Evolutionary conservation across 2,329 filamentous ascomycete species (phyloP).

Genomic region (Teratosphaeria epicoccoides): DNA sequence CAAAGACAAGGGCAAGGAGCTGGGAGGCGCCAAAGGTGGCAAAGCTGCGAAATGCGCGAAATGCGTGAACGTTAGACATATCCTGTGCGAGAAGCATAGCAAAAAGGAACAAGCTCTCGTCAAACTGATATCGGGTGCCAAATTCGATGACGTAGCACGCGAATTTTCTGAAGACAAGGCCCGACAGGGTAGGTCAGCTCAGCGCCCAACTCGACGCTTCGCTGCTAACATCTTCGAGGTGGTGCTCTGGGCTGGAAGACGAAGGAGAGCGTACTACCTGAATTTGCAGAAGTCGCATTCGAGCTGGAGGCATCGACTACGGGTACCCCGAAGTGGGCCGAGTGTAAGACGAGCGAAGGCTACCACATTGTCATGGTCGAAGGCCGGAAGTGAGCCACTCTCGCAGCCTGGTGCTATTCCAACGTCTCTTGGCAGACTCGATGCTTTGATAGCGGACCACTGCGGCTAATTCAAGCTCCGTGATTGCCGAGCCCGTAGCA

Average conservation of each 20-base stretch:
- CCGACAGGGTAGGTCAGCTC: conserved; percentile 27
- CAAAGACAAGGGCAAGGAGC: conserved; percentile 18
- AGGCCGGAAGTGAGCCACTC: conserved; percentile 43
- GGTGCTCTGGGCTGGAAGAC: conserved; percentile 64
- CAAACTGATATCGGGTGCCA: conserved; percentile 55
- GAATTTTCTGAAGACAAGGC: conserved; percentile 71
- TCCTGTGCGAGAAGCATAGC: conserved; percentile 65
- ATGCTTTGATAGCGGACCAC: too few species aligned
- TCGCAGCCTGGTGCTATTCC: neutral
- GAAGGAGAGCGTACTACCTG: conserved; percentile 54
- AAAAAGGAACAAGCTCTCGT: conserved; percentile 67
- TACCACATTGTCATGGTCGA: conserved; percentile 77
- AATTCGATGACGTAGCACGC: conserved; percentile 65
- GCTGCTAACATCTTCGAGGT: conserved; percentile 35
- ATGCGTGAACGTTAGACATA: conserved; percentile 64
- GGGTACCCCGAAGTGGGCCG: conserved; percentile 52
- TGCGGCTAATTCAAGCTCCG: too few species aligned
- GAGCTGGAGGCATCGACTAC: conserved; percentile 57
- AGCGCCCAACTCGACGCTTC: neutral
- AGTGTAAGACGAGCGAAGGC: conserved; percentile 64
- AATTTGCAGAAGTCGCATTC: conserved; percentile 65
- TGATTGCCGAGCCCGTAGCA: too few species aligned
- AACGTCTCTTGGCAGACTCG: too few species aligned
- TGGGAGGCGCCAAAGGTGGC: conserved; percentile 12
- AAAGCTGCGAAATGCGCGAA: conserved; percentile 45